Conservation (phyloP, 441 rosid genomes). For the Raphanus hybrid region DNA sequence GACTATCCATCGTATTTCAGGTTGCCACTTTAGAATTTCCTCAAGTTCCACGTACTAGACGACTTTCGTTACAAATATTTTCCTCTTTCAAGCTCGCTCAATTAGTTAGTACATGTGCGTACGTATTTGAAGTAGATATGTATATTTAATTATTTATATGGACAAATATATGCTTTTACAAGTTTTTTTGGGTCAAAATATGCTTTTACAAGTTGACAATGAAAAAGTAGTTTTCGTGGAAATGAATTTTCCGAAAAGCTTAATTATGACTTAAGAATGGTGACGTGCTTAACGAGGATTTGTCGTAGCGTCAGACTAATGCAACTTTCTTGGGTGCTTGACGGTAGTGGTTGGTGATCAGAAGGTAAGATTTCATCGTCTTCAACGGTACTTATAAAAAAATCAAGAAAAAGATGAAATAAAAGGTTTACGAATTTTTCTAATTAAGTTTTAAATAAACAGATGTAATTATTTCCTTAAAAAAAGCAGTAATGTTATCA, state of each 20-base stretch:
- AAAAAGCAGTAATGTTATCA: too few species aligned
- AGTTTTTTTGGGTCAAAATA: not conserved
- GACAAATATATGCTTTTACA: slow-evolving; percentile 24
- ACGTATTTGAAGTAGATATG: slow-evolving; percentile 6
- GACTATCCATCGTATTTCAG: too few species aligned
- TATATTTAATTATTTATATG: not conserved
- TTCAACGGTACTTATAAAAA: not conserved
- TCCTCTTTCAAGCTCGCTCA: not conserved
- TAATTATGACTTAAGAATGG: slow-evolving; percentile 19
- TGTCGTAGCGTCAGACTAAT: slow-evolving; percentile 14
- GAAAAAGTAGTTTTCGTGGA: slow-evolving; percentile 4
- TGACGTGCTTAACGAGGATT: slow-evolving; percentile 26
- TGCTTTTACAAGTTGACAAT: slow-evolving; percentile 18
- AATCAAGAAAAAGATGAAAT: not conserved
- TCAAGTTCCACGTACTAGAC: slow-evolving; percentile 25
- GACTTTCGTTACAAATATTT: slow-evolving; percentile 17
- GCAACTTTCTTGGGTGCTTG: slow-evolving; percentile 37
- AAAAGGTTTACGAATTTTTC: too few species aligned
- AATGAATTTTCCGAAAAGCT: slow-evolving; percentile 19
- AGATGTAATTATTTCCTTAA: too few species aligned
- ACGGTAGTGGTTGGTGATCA: slow-evolving; percentile 37
- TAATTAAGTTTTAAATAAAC: too few species aligned
- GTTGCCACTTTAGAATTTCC: slow-evolving; percentile 24
- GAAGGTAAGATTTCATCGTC: slow-evolving; percentile 29
- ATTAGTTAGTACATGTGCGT: not conserved